Evolutionary conservation across 2,329 filamentous ascomycete genomes (phyloP).

Genomic region (Pyrenophora teres): DNA sequence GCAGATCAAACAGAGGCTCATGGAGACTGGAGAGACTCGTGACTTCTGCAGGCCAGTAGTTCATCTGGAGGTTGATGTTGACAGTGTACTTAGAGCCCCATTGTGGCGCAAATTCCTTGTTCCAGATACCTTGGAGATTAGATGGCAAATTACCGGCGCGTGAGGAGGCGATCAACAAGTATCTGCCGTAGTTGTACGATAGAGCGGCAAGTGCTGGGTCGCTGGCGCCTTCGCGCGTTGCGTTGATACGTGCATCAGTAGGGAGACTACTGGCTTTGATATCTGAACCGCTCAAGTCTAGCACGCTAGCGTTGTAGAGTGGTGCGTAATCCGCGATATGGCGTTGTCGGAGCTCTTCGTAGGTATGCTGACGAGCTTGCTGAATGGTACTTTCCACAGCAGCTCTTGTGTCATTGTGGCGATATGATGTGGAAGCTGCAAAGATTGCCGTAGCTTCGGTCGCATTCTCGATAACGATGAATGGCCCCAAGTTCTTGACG

Average conservation of each 20-base stretch:
- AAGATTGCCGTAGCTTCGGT: constrained; percentile 46
- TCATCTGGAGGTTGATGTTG: constrained; percentile 61
- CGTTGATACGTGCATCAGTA: constrained; percentile 6
- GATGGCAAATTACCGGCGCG: constrained; percentile 45
- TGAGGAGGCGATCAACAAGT: constrained; percentile 48
- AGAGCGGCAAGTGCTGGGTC: constrained; percentile 34
- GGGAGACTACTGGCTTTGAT: constrained; percentile 1
- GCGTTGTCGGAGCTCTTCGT: constrained; percentile 29
- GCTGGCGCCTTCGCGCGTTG: neutral
- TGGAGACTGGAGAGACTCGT: constrained; percentile 45
- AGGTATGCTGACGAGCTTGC: constrained; percentile 20
- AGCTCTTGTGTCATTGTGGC: constrained; percentile 33
- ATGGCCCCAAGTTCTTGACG: constrained; percentile 5
- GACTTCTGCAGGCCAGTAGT: constrained; percentile 53
- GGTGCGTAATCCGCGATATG: constrained; percentile 42
- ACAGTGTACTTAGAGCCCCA: constrained; percentile 59
- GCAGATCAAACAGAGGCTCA: constrained; percentile 49
- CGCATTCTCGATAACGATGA: constrained; percentile 30
- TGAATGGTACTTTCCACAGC: constrained; percentile 32
- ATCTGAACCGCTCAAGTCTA: neutral
- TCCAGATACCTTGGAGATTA: constrained; percentile 55
- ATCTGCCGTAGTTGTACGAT: constrained; percentile 49
- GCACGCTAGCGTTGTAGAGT: constrained; percentile 11
- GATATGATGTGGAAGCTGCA: constrained; percentile 50
- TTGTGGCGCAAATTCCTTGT: constrained; percentile 46